A percentile compares a stretch with the other conserved stretches of the same genome.
Evolutionary conservation across 2,329 filamentous ascomycete genomes (phyloP).

Genomic region (Talaromyces sp.): DNA sequence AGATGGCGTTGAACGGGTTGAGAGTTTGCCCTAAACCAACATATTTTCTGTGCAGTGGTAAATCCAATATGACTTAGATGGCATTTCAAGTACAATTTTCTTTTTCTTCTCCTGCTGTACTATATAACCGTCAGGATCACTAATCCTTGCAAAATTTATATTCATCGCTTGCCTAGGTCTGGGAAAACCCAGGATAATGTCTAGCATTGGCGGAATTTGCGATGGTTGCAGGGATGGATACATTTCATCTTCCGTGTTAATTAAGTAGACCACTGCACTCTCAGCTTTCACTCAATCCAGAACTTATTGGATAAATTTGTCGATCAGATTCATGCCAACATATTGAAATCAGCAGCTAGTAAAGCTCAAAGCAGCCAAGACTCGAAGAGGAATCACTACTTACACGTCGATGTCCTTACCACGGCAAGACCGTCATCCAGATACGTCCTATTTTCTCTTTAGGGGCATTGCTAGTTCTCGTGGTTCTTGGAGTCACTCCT

Average conservation of each 20-base stretch:
- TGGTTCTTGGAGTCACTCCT: not conserved
- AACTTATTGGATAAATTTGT: not conserved
- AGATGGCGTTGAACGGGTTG: not conserved
- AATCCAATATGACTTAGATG: no score
- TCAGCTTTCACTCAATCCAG: not conserved
- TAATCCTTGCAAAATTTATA: not conserved
- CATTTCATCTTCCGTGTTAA: not conserved
- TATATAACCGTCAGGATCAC: not conserved
- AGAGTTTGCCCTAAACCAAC: no score
- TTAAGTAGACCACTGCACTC: not conserved
- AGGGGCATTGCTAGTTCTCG: not conserved
- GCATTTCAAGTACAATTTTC: no score
- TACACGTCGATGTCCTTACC: not conserved
- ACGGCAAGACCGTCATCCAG: not conserved
- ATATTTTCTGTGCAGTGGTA: no score
- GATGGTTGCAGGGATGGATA: not conserved
- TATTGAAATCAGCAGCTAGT: not conserved
- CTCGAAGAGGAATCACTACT: not conserved
- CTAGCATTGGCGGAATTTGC: not conserved
- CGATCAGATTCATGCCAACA: not conserved
- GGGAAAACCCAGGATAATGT: not conserved
- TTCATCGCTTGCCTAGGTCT: not conserved
- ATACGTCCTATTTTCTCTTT: not conserved
- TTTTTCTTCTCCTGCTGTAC: not conserved
- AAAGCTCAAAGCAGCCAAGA: not conserved